Evolutionary conservation across 1,284 basidiomycete genomes (phyloP).

Genomic region (Peniophora sp.): DNA sequence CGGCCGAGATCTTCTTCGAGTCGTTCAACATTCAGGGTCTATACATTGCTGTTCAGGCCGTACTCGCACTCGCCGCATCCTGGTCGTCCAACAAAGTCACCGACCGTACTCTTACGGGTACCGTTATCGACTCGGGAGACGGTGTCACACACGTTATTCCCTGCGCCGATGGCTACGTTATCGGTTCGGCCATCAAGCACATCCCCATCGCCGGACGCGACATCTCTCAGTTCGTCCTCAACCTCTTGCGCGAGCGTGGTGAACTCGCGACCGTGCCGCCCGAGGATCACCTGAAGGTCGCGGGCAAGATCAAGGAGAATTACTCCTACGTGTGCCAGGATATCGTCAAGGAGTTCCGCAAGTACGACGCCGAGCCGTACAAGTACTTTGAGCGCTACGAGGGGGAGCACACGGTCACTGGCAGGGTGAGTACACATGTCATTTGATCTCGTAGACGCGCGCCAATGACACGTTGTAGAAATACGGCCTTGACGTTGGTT

Average conservation of each 20-base stretch:
- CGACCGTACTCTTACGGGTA: slow-evolving; percentile 92
- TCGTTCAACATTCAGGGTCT: slow-evolving; percentile 97
- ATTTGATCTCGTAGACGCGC: background rate
- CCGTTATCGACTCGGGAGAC: slow-evolving; percentile 98
- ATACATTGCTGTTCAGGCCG: slow-evolving; percentile 98
- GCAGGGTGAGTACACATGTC: slow-evolving; percentile 54
- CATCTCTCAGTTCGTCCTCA: slow-evolving; percentile 96
- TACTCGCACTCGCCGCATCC: slow-evolving; percentile 96
- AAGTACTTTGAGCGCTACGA: slow-evolving; percentile 95
- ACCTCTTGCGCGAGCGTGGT: slow-evolving; percentile 91
- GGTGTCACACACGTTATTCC: slow-evolving; percentile 98
- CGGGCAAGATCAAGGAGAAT: slow-evolving; percentile 95
- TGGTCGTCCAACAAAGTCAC: slow-evolving; percentile 93
- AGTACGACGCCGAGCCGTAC: slow-evolving; percentile 94
- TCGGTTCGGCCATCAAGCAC: slow-evolving; percentile 98
- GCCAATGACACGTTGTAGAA: slow-evolving; percentile 40
- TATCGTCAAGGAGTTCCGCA: slow-evolving; percentile 97
- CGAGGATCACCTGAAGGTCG: slow-evolving; percentile 92
- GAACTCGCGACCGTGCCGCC: slow-evolving; percentile 88
- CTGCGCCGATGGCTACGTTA: slow-evolving; percentile 97
- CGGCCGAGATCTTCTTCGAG: slow-evolving; percentile 99
- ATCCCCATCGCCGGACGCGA: slow-evolving; percentile 98
- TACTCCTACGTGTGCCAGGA: slow-evolving; percentile 99
- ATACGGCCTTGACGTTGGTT: slow-evolving; percentile 91
- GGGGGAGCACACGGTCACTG: slow-evolving; percentile 89